A percentile compares a stretch with the other conserved stretches of the same genome.
phyloP scores from a whole-genome alignment of 2,329 filamentous ascomycete species.

The Microcyclospora pomicola region DNA sequence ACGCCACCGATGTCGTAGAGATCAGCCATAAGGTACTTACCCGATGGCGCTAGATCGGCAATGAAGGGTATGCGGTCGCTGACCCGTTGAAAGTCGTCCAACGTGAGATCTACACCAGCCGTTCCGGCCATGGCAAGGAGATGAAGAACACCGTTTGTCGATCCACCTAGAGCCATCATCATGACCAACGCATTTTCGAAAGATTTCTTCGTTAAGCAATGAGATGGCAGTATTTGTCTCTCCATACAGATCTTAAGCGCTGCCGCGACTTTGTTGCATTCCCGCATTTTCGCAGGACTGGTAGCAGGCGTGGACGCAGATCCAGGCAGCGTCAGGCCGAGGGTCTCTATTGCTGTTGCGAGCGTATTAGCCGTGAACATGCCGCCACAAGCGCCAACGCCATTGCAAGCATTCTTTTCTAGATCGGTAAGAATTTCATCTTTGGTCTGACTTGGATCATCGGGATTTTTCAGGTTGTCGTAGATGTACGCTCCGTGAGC shows the following conservation, averaged over 20 bases:
- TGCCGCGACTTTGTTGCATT: constrained; percentile 68
- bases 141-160: constrained; percentile 79
- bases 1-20: constrained; percentile 76
- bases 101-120: constrained; percentile 59
- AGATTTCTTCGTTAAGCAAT: constrained; percentile 63
- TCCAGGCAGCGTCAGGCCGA: constrained; percentile 70
- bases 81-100: constrained; percentile 73
- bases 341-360: constrained; percentile 79
- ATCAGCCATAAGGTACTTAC: constrained; percentile 78
- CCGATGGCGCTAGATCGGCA: constrained; percentile 71
- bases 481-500: constrained; percentile 73
- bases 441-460: constrained; percentile 52
- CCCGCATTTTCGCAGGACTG: constrained; percentile 70
- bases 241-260: constrained; percentile 70
- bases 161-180: constrained; percentile 84
- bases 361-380: constrained; percentile 96
- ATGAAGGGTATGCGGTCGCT: constrained; percentile 75
- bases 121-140: constrained; percentile 83
- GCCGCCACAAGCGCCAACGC: constrained; percentile 68
- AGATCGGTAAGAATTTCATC: constrained; percentile 76
- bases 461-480: constrained; percentile 55
- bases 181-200: constrained; percentile 84
- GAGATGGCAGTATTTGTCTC: constrained; percentile 64
- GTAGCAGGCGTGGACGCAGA: constrained; percentile 72
- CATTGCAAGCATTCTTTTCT: constrained; percentile 63